phyloP scores from a whole-genome alignment of 306 rosid species.

The Carpinus viminea region DNA sequence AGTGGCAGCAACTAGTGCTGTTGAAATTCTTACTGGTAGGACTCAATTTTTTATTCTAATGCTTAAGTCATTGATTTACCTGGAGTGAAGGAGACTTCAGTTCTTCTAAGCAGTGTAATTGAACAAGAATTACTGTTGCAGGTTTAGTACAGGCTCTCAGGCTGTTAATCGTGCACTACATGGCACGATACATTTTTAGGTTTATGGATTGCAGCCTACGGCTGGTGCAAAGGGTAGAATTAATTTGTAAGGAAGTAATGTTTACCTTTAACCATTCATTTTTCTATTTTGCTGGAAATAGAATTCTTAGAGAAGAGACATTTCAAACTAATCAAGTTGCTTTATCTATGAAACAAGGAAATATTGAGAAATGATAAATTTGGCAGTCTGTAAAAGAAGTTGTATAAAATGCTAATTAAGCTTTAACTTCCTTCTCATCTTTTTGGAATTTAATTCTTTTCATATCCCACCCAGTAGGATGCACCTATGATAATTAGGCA shows the following conservation, averaged over 20 bases:
- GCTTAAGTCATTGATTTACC: constrained; percentile 8
- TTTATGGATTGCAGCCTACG: constrained; percentile 90
- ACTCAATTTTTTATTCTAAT: constrained; percentile 17
- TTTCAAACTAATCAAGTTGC: not conserved
- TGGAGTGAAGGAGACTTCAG: constrained; percentile 10
- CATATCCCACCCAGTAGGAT: no score
- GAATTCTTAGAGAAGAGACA: not conserved
- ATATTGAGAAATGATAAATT: not conserved
- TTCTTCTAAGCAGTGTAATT: constrained; percentile 23
- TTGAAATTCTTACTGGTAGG: constrained; percentile 70
- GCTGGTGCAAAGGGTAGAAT: constrained; percentile 85
- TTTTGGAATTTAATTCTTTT: no score
- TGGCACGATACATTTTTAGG: constrained; percentile 89
- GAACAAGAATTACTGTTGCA: constrained; percentile 46
- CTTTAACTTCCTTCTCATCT: no score
- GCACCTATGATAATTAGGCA: not conserved
- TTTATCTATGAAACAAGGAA: not conserved
- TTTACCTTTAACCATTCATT: not conserved
- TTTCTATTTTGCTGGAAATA: not conserved
- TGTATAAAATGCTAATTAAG: no score
- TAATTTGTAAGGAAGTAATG: constrained; percentile 7
- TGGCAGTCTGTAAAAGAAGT: not conserved
- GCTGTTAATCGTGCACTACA: constrained; percentile 60
- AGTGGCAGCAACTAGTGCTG: constrained; percentile 62
- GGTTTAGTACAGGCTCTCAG: constrained; percentile 80